These are phyloP conservation scores for Fusarium praegraminearum DNA, from an alignment of 2,329 filamentous ascomycete species.

Conservation along the genomic window DNA sequence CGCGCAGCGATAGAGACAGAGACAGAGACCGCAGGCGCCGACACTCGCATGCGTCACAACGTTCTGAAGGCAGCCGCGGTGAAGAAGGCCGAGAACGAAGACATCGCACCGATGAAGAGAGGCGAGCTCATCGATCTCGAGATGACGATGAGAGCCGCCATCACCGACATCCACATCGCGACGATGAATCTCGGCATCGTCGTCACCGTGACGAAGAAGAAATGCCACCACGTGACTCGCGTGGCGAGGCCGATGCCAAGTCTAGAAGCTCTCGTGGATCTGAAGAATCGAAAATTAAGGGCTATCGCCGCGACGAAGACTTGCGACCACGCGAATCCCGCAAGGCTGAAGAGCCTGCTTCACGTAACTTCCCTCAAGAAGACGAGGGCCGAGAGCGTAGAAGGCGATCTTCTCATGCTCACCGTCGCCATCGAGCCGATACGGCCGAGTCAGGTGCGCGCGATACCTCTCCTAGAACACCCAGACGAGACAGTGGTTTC, in stretches of 20 bases:
- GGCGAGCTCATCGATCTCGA: slow-evolving; percentile 35
- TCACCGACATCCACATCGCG: slow-evolving; percentile 32
- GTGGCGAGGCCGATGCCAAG: slow-evolving; percentile 30
- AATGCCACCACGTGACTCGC: slow-evolving; percentile 25
- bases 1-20: slow-evolving; percentile 54
- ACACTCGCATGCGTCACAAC: slow-evolving; percentile 54
- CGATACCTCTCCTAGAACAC: slow-evolving; percentile 54
- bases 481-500: slow-evolving; percentile 61
- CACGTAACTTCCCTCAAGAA: slow-evolving; percentile 28
- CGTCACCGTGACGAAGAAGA: slow-evolving; percentile 39
- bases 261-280: slow-evolving; percentile 29
- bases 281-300: slow-evolving; percentile 31
- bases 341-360: slow-evolving; percentile 29
- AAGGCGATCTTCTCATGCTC: slow-evolving; percentile 46
- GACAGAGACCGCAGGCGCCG: slow-evolving; percentile 59
- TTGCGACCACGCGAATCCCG: slow-evolving; percentile 27
- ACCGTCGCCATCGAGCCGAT: slow-evolving; percentile 56
- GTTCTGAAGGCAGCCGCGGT: slow-evolving; percentile 49
- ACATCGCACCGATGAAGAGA: slow-evolving; percentile 44
- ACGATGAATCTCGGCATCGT: slow-evolving; percentile 40
- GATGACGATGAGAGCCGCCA: slow-evolving; percentile 48
- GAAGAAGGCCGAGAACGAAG: slow-evolving; percentile 50
- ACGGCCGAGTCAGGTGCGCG: slow-evolving; percentile 51
- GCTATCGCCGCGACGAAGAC: slow-evolving; percentile 41
- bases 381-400: slow-evolving; percentile 39